Conservation (phyloP, 2,329 filamentous ascomycete genomes). For the Ophiocordyceps camponoti-leonardi region DNA sequence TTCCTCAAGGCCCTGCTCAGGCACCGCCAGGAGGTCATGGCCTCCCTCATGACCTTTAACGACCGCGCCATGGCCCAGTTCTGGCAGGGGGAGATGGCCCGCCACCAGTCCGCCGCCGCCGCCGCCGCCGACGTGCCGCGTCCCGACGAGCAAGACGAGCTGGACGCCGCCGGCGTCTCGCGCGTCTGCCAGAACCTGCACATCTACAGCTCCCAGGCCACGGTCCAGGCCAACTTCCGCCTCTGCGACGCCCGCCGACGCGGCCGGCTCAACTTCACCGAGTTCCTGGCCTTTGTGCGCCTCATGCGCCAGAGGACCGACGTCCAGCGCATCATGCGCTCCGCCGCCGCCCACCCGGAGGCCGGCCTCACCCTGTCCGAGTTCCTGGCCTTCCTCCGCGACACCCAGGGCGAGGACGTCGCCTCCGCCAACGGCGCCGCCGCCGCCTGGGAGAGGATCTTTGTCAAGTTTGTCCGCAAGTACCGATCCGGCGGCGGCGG, state of each 20-base stretch:
- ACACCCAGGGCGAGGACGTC: slow-evolving; percentile 61
- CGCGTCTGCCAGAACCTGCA: slow-evolving; percentile 77
- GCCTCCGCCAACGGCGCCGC: slow-evolving; percentile 36
- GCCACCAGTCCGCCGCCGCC: slow-evolving; percentile 38
- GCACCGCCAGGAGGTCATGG: slow-evolving; percentile 79
- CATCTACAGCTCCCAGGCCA: slow-evolving; percentile 69
- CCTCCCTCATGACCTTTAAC: slow-evolving; percentile 70
- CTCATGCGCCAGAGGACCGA: slow-evolving; percentile 75
- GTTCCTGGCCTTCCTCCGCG: slow-evolving; percentile 59
- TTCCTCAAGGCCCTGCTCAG: slow-evolving; percentile 73
- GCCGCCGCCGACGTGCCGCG: slow-evolving; percentile 29
- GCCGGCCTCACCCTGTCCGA: slow-evolving; percentile 52
- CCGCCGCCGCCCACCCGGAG: slow-evolving; percentile 38
- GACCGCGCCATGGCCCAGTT: slow-evolving; percentile 68
- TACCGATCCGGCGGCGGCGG: slow-evolving; percentile 30
- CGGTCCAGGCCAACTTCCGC: slow-evolving; percentile 57
- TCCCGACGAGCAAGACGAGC: slow-evolving; percentile 43
- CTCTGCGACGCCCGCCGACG: slow-evolving; percentile 48
- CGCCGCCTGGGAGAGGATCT: slow-evolving; percentile 52
- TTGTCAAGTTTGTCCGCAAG: slow-evolving; percentile 50
- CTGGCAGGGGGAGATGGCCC: slow-evolving; percentile 73
- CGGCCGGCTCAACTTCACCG: slow-evolving; percentile 54
- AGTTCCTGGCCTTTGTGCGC: slow-evolving; percentile 73
- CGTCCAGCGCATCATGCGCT: slow-evolving; percentile 55
- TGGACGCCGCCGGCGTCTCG: slow-evolving; percentile 65